Base-by-base conservation (phyloP, 176 grass and related monocot genomes). In the Paspalum vaginatum region DNA sequence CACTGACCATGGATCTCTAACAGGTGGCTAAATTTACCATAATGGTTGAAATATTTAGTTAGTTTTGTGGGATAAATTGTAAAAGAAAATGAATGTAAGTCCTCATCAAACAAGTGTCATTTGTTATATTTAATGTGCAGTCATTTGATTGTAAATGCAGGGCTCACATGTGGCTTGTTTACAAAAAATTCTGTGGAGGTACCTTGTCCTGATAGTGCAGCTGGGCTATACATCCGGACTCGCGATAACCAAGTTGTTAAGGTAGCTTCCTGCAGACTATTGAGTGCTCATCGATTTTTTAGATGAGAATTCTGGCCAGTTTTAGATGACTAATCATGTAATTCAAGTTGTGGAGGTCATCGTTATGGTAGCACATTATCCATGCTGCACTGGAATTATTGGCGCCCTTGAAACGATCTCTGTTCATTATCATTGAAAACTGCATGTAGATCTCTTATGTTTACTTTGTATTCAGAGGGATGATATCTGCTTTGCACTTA, bases 121-220 rank as follows among this genome's bases (percentile, higher is more conserved):
- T 72, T 72, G 12, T 24, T 72, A 49, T 57, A 65, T 9, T 65
- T 51, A 68, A 89, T 81, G 66, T 52, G 59, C 6, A 46, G 75
- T 66, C 61, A 39, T 61, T 26, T 32, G 15, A 51, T 59, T 65
- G 20, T 64, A 42, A 49, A 84, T 94, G 62, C 74, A 98, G 92
- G 92, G 48, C 95, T 98, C 83, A 91, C 95, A 44, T 91, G 84
- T 89, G 95, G 92, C 44, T 88, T 95, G 81, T 98, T 94, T 89
- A 95, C 43, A 66, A 95, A 83, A 86, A 60, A 91, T 86, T 94
- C 83, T 52, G 6, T 59, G 75, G 86, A 93, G 79, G 82, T 98
- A 40, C 78, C 88, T 52, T 98, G 86, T 87, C 92, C 95, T 88
- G 95, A 98, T 91, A 92, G 42, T 84, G 82, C 74, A 82, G 95